Conservation (phyloP, 139 green algal genomes). For the Dunaliella sp. region DNA sequence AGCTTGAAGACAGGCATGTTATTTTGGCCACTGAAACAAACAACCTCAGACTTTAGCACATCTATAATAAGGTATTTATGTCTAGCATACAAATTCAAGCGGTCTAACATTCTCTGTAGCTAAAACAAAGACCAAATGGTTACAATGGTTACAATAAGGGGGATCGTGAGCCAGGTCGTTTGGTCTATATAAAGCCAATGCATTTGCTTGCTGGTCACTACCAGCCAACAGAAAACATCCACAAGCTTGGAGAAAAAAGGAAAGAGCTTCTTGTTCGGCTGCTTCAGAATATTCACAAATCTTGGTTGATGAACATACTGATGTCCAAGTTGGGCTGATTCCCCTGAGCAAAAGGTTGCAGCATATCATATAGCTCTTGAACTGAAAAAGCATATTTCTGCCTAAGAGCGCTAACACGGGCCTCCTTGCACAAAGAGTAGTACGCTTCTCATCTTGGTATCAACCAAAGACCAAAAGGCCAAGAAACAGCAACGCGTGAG, state of each 20-base stretch:
- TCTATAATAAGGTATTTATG: neutral
- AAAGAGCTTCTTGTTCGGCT: no score
- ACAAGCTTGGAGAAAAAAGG: neutral
- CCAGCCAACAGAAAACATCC: neutral
- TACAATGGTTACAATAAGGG: neutral
- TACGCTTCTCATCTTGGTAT: no score
- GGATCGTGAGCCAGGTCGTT: neutral
- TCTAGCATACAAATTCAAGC: neutral
- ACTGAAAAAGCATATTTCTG: no score
- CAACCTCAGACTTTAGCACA: neutral
- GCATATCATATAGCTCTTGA: no score
- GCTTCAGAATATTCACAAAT: neutral
- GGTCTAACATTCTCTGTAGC: neutral
- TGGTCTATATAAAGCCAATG: neutral
- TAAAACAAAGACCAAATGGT: no score
- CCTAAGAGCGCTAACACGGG: no score
- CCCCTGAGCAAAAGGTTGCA: no score
- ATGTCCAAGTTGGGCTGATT: neutral
- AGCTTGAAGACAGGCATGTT: neutral
- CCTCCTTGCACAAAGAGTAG: no score
- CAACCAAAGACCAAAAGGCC: no score
- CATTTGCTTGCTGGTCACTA: neutral
- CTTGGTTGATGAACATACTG: no score
- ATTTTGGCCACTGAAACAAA: neutral
- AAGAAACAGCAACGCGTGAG: no score